A percentile compares a stretch with the other conserved stretches of the same genome.
Conservation (phyloP, 2,329 filamentous ascomycete species). For the Xylariaceae sp. region DNA sequence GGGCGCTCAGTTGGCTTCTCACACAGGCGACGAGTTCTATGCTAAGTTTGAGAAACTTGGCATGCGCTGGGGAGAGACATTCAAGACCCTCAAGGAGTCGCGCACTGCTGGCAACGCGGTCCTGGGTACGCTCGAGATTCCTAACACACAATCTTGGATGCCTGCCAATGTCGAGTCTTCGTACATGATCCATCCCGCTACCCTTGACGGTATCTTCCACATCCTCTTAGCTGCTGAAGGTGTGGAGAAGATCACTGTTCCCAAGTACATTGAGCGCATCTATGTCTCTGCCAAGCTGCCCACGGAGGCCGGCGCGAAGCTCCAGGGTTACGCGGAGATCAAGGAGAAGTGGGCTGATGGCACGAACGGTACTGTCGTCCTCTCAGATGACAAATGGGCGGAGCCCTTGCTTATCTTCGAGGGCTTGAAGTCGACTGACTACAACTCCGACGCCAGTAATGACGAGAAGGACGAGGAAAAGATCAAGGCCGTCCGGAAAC, state of each 20-base stretch:
- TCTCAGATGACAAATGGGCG: conserved; percentile 28
- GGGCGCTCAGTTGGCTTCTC: conserved; percentile 16
- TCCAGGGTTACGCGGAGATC: conserved; percentile 27
- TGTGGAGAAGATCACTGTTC: conserved; percentile 25
- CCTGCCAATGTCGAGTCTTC: conserved; percentile 24
- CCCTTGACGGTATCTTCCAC: conserved; percentile 28
- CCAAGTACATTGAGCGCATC: conserved; percentile 29
- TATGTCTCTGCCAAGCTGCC: conserved; percentile 27
- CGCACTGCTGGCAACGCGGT: conserved; percentile 20
- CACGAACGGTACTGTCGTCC: conserved; percentile 28
- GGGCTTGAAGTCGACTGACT: conserved; percentile 28
- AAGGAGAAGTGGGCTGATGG: conserved; percentile 29
- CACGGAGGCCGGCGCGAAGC: conserved; percentile 22
- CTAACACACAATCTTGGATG: conserved; percentile 27
- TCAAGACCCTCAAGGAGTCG: conserved; percentile 24
- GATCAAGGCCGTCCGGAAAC: conserved; percentile 24
- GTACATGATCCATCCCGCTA: conserved; percentile 26
- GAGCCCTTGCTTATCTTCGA: conserved; percentile 29
- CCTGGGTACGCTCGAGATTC: conserved; percentile 24
- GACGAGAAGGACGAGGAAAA: conserved; percentile 23
- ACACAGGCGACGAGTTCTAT: conserved; percentile 25
- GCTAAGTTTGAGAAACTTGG: conserved; percentile 27
- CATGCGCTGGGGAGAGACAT: conserved; percentile 28
- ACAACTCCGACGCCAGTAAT: conserved; percentile 20
- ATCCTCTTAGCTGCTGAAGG: conserved; percentile 26